phyloP scores from a whole-genome alignment of 352 stramenopile genomes.

The Pythium phragmiticola region DNA sequence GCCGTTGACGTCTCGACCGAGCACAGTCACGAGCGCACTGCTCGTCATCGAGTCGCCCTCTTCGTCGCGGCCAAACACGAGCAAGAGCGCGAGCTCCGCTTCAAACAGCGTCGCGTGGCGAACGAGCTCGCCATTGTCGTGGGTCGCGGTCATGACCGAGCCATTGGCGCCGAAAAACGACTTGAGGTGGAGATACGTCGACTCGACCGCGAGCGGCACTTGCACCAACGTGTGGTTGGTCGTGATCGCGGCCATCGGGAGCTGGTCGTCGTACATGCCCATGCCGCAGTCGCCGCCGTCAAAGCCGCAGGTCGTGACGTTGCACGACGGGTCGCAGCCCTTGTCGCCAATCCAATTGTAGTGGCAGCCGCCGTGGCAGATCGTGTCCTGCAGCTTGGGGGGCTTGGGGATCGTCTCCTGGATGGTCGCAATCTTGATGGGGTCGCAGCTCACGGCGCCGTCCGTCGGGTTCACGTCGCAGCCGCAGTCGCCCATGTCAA shows the following conservation, averaged over 20 bases:
- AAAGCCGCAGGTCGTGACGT: conserved; percentile 81
- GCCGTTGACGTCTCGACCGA: conserved; percentile 41
- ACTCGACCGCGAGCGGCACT: conserved; percentile 60
- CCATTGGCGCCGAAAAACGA: conserved; percentile 62
- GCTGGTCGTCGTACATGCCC: conserved; percentile 30
- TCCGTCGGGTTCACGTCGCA: conserved; percentile 56
- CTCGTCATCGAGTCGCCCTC: conserved; percentile 61
- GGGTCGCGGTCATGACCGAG: conserved; percentile 43
- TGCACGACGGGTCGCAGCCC: conserved; percentile 72
- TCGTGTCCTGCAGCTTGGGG: conserved; percentile 46
- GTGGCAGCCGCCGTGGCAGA: conserved; percentile 73
- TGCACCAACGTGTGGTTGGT: conserved; percentile 66
- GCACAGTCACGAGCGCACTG: conserved; percentile 46
- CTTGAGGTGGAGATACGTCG: conserved; percentile 68
- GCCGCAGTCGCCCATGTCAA: conserved; percentile 93
- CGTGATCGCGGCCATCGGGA: conserved; percentile 45
- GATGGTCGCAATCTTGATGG: conserved; percentile 59
- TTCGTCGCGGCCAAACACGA: conserved; percentile 74
- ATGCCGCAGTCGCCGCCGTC: conserved; percentile 79
- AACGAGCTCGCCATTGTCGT: conserved; percentile 71
- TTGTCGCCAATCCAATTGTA: conserved; percentile 84
- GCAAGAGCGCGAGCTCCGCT: conserved; percentile 66
- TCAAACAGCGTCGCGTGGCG: conserved; percentile 76
- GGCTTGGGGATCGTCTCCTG: conserved; percentile 48
- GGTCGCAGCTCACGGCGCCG: conserved; percentile 51